Conservation (phyloP, 2,329 filamentous ascomycete genomes). For the Sarocladium oryzae region DNA sequence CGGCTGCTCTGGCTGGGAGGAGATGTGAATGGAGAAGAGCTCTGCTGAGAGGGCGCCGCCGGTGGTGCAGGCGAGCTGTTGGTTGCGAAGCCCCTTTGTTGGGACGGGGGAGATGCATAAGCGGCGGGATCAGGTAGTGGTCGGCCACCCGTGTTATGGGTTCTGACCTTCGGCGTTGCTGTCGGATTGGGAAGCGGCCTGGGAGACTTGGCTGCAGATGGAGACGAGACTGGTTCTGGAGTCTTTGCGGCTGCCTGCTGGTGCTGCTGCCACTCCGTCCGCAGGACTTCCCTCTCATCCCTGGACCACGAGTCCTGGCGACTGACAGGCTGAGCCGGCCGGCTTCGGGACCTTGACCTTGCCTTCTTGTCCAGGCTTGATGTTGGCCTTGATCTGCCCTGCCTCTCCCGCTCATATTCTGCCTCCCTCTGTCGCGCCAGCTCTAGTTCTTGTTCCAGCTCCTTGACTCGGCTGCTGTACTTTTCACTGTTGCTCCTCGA, state of each 20-base stretch:
- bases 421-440: conserved; percentile 55
- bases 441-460: conserved; percentile 70
- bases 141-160: conserved; percentile 37
- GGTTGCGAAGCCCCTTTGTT: conserved; percentile 9
- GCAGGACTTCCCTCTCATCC: conserved; percentile 59
- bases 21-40: conserved; percentile 1
- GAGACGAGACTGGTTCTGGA: conserved; percentile 12
- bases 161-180: conserved; percentile 23
- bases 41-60: conserved; percentile 12
- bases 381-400: conserved; percentile 34
- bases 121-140: conserved; percentile 45
- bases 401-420: conserved; percentile 53
- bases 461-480: conserved; percentile 64
- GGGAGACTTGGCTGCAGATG: conserved; percentile 23
- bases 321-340: conserved; percentile 27
- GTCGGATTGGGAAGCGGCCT: conserved; percentile 39
- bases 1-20: conserved; percentile 32
- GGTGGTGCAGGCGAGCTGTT: conserved; percentile 13
- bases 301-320: conserved; percentile 58
- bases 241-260: conserved; percentile 24
- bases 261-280: conserved; percentile 43
- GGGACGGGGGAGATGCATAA: conserved; percentile 19
- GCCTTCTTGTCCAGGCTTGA: conserved; percentile 7
- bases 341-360: conserved; percentile 35
- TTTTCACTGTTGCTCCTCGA: conserved; percentile 25